Evolutionary conservation across 805 yeast species (phyloP), one percentile per base, ranked within the genome.

Genomic region (Monosporozyma siamensis): DNA sequence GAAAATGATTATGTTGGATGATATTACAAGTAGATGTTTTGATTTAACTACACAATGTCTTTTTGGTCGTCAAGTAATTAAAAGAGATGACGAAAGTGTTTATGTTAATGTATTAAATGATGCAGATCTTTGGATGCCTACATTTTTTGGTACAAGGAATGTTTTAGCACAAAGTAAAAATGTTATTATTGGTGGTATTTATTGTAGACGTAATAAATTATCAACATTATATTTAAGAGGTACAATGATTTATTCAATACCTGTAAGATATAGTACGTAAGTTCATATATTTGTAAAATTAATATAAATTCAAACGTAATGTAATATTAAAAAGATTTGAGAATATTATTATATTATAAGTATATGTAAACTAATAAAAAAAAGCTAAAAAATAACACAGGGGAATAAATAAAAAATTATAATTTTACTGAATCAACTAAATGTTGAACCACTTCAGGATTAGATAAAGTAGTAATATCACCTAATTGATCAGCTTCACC

Each of bases 401-500:
- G 39, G 23, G 15, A 10, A 20, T 10, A 22, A n/a, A n/a, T 22
- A 25, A 38, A 11, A 23, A 24, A 34, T 45, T 42, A 58, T 30
- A 58, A 46, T 41, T 67, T 67, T 26, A 73, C 80, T 21, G 70
- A 70, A 34, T 65, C 72, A 44, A 82, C 81, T 53, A 82, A 68
- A 44, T 80, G 81, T 31, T 72, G 75, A 35, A 82, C 90, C 50
- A 81, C 74, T 47, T 74, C 77, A 18, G 92, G 90, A 60, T 83
- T 82, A 39, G 88, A 77, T 59, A 82, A 73, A 12, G 92, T 82
- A 29, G 86, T 70, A 48, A 79, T 76, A 67, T 82, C 92, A 49
- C 92, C 92, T 56, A 82, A 70, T 66, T 80, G 87, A 58, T 82
- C 89, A 48, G 81, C 82, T 65, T 82, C 90, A 49, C 78, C 72